Base-by-base conservation (phyloP, 257 asterid species). In the Solanum appendiculatum region DNA sequence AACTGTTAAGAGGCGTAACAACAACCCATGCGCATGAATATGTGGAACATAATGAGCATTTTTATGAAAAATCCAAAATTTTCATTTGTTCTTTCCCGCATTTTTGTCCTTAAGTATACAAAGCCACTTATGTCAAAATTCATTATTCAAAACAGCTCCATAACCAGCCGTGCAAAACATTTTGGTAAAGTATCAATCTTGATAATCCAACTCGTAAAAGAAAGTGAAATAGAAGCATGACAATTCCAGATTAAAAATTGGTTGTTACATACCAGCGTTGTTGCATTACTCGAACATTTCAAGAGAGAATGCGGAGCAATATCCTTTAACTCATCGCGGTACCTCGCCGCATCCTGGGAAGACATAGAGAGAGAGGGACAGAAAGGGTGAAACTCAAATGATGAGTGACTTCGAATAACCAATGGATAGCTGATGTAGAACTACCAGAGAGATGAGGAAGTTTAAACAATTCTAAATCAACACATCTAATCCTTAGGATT, bases 231-330 rank as follows among this genome's bases (percentile, higher is more conserved):
- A 72, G 16, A 72, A 72, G 81, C 48, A 73, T 73, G 81, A 73
- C 15, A 72, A 73, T 36, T 75, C 58, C 23, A 39, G 56, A 83
- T 37, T 21, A 63, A 77, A 75, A n/a, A n/a, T n/a, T n/a, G n/a
- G n/a, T n/a, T n/a, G n/a, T n/a, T 8, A n/a, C 91, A 84, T 94
- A 95, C 98, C 96, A 92, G 89, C 74, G 98, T 95, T 46, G 95
- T 92, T 42, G 94, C 95, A 87, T 95, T 98, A 91, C 98, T 95
- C 14, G 98, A 90, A 91, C 98, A 94, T 87, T 93, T 93, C 93
- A 95, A 87, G 74, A 94, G 94, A 90, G 93, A 89, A 83, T 90
- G 89, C 5, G 96, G 98, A 9, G 93, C 93, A 78, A 95, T 92
- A 89, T 93, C 94, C 87, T 91, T 92, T 75, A 95, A 89, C 89